phyloP scores from a whole-genome alignment of 768 basidiomycete genomes.

The Nidularia pulvinata region DNA sequence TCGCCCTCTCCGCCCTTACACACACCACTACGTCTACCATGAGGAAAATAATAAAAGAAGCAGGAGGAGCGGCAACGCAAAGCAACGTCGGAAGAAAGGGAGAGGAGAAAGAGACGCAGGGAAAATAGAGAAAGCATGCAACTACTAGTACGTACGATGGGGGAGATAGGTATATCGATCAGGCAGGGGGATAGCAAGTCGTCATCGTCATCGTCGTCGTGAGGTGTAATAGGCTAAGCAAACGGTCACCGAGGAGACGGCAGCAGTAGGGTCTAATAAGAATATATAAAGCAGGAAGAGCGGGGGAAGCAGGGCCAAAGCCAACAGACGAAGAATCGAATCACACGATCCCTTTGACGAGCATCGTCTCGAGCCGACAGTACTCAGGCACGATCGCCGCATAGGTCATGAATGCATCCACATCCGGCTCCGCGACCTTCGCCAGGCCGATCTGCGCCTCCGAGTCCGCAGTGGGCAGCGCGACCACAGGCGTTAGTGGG shows the following conservation, averaged over 20 bases:
- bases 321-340: not conserved
- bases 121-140: too few relatives aligned
- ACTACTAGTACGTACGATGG: too few relatives aligned
- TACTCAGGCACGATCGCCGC: slow-evolving; percentile 87
- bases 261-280: not conserved
- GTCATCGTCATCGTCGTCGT: too few relatives aligned
- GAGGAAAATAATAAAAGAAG: too few relatives aligned
- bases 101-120: too few relatives aligned
- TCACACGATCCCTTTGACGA: slow-evolving; percentile 62
- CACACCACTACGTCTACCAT: not conserved
- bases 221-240: too few relatives aligned
- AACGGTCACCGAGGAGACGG: too few relatives aligned
- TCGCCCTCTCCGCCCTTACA: too few relatives aligned
- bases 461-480: slow-evolving; percentile 68
- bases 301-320: not conserved
- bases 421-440: slow-evolving; percentile 83
- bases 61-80: too few relatives aligned
- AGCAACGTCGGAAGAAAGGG: too few relatives aligned
- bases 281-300: not conserved
- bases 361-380: slow-evolving; percentile 75
- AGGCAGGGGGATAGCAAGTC: too few relatives aligned
- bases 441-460: slow-evolving; percentile 78
- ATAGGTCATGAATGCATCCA: slow-evolving; percentile 85
- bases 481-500: slow-evolving; percentile 67
- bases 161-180: too few relatives aligned